phyloP scores from a whole-genome alignment of 2,329 filamentous ascomycete species.

The Hymenoscyphus repandus region DNA sequence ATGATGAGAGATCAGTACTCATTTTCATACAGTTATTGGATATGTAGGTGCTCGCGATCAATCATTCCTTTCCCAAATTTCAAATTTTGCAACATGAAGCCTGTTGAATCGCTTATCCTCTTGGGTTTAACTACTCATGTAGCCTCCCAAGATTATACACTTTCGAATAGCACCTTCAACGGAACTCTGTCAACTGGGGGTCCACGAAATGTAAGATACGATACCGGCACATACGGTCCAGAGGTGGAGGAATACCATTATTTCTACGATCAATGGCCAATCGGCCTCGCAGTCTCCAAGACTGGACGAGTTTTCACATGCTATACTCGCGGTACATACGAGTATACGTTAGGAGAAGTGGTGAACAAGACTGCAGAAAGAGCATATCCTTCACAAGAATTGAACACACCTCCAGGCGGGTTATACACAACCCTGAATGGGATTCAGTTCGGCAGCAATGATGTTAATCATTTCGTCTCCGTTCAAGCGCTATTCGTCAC shows the following conservation, averaged over 20 bases:
- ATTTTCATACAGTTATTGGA: too few species aligned
- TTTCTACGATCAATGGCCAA: constrained; percentile 43
- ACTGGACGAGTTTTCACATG: constrained; percentile 39
- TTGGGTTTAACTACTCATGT: too few species aligned
- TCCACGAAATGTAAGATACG: constrained; percentile 33
- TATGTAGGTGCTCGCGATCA: too few species aligned
- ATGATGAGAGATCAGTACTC: too few species aligned
- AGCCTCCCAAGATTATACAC: too few species aligned
- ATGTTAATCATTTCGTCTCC: constrained; percentile 36
- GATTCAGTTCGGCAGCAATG: constrained; percentile 40
- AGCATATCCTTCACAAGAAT: constrained; percentile 39
- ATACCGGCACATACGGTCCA: constrained; percentile 44
- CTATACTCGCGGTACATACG: constrained; percentile 41
- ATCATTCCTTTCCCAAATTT: too few species aligned
- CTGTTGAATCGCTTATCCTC: too few species aligned
- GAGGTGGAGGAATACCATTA: constrained; percentile 44
- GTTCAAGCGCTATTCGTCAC: constrained; percentile 43
- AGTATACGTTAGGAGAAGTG: constrained; percentile 42
- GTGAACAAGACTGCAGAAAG: constrained; percentile 42
- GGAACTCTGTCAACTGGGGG: too few species aligned
- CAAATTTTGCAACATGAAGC: too few species aligned
- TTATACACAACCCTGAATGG: constrained; percentile 31
- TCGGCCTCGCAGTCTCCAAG: constrained; percentile 39
- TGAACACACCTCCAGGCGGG: constrained; percentile 31
- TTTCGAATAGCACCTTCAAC: constrained; percentile 10